Percentiles rank a stretch among this genome's conserved stretches.
These are phyloP conservation scores for Acer campestre DNA, from an alignment of 345 rosid species.

Conservation along the genomic window DNA sequence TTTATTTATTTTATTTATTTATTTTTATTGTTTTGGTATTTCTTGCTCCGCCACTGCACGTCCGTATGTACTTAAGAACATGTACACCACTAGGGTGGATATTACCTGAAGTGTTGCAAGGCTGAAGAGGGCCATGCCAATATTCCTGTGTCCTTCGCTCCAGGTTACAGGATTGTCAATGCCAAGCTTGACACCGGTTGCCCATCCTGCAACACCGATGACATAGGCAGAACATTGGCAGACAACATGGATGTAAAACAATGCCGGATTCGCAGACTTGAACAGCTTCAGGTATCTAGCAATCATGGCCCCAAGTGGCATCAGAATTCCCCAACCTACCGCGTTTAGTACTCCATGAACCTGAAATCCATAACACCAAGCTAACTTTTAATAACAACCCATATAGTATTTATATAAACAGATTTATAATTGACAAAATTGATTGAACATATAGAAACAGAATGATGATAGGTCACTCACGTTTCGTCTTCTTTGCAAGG, in stretches of 20 bases:
- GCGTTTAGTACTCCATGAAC: slow-evolving; percentile 79
- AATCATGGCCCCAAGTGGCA: slow-evolving; percentile 70
- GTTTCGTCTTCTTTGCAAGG: slow-evolving; percentile 53
- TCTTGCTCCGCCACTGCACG: too few relatives aligned
- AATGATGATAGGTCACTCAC: slow-evolving; percentile 40
- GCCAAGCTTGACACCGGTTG: slow-evolving; percentile 73
- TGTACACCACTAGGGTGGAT: too few relatives aligned
- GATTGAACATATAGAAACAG: not conserved
- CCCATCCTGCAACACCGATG: slow-evolving; percentile 84
- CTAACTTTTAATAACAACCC: not conserved
- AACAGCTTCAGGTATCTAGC: slow-evolving; percentile 84
- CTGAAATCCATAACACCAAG: slow-evolving; percentile 32
- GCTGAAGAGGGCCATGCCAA: slow-evolving; percentile 66
- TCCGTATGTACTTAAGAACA: too few relatives aligned
- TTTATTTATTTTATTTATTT: too few relatives aligned
- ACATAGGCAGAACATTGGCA: slow-evolving; percentile 72
- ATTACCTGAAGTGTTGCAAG: slow-evolving; percentile 73
- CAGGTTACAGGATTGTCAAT: slow-evolving; percentile 44
- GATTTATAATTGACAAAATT: not conserved
- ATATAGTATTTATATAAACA: not conserved
- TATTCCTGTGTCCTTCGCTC: slow-evolving; percentile 48
- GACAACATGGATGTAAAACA: slow-evolving; percentile 79
- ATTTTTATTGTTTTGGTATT: too few relatives aligned
- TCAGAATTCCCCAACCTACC: slow-evolving; percentile 79
- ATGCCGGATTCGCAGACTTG: slow-evolving; percentile 62